These are phyloP conservation scores for Aspergillus fumigatus DNA, from an alignment of 2,329 filamentous ascomycete genomes.

Conservation along the genomic window DNA sequence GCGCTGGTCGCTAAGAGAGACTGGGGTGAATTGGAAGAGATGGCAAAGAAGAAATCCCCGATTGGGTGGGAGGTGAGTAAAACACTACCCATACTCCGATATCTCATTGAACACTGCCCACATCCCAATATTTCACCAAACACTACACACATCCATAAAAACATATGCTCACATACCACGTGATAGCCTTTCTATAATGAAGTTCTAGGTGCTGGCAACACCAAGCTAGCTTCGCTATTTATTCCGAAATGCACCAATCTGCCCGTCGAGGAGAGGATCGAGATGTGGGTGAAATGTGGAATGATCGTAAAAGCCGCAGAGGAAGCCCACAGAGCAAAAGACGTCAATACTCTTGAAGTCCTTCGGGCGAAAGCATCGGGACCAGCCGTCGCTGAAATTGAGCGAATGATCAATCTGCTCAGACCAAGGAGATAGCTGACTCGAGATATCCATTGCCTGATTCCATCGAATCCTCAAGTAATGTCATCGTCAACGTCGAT, in stretches of 20 bases:
- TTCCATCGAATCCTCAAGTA: conserved; percentile 29
- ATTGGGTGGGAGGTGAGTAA: conserved; percentile 88
- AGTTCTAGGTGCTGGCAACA: conserved; percentile 81
- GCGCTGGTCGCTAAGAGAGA: conserved; percentile 85
- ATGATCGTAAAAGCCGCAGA: conserved; percentile 84
- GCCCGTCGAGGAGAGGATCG: conserved; percentile 64
- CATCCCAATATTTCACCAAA: too few species aligned
- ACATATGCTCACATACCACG: conserved; percentile 25
- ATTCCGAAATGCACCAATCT: conserved; percentile 80
- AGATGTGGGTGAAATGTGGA: conserved; percentile 96
- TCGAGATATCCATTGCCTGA: conserved; percentile 10
- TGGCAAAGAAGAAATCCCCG: conserved; percentile 73
- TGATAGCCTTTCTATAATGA: conserved; percentile 87
- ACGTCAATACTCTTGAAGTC: conserved; percentile 68
- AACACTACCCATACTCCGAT: conserved; percentile 6
- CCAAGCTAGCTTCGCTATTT: conserved; percentile 76
- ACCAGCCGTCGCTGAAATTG: conserved; percentile 71
- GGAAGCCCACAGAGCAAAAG: conserved; percentile 79
- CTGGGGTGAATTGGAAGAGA: conserved; percentile 89
- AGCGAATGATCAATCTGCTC: conserved; percentile 63
- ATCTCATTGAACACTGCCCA: neutral
- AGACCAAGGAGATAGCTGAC: conserved; percentile 40
- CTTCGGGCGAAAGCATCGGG: conserved; percentile 70
- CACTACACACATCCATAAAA: neutral
- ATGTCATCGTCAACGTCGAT: conserved; percentile 41